Conservation (phyloP, 176 grass and related monocot genomes). For the Secale cereale region DNA sequence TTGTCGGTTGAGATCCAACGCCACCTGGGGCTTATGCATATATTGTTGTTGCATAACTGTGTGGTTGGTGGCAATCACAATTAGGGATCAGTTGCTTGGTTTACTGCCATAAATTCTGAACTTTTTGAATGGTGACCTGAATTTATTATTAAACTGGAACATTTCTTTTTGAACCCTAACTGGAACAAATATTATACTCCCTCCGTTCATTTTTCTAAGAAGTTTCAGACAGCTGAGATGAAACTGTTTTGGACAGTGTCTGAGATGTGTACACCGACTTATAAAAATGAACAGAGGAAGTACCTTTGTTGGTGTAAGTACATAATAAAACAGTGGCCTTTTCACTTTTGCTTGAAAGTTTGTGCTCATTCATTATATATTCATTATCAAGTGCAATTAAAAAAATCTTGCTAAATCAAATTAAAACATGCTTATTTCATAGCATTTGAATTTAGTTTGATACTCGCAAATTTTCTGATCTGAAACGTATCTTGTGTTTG, state of each 20-base stretch:
- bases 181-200: too few species aligned
- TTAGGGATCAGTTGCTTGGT: neutral
- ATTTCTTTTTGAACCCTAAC: neutral
- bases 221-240: too few species aligned
- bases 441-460: slow-evolving; percentile 4
- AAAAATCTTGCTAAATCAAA: neutral
- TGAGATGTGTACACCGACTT: too few species aligned
- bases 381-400: neutral
- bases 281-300: too few species aligned
- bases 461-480: neutral
- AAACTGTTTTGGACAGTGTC: too few species aligned
- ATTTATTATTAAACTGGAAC: neutral
- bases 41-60: neutral
- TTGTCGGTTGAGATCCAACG: neutral
- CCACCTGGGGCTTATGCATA: neutral
- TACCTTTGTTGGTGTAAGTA: neutral
- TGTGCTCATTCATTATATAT: neutral
- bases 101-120: neutral
- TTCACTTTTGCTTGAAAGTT: neutral
- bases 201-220: too few species aligned
- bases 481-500: neutral
- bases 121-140: neutral
- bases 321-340: slow-evolving; percentile 2
- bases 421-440: too few species aligned
- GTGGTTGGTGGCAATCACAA: neutral